Base-by-base conservation (phyloP, 192 early-diverging fungal species). In the Backusella psychrophila region DNA sequence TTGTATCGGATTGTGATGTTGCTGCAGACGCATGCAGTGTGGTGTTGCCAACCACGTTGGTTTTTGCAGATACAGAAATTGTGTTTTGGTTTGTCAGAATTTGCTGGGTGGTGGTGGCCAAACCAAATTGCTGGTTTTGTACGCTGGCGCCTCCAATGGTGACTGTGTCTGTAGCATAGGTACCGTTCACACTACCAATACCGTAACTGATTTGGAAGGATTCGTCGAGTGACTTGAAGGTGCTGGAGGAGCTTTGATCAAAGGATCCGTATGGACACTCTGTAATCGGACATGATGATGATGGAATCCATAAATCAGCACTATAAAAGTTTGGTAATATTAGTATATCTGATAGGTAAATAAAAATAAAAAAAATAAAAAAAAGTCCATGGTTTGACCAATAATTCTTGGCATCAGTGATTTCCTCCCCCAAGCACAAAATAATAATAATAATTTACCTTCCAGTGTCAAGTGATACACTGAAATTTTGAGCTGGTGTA, bases 221-320 rank as follows among this genome's bases (percentile, higher is more conserved):
- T 49, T 63, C 34, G 8, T 26, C 66, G 1, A 42, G 31, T 7
- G 44, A 49, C 17, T 75, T 78, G n/a, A 33, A 77, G 1, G 76
- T 77, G 15, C 73, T 71, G 1, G 80, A 81, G 4, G 68, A n/a
- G 4, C 39, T 17, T 6, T 49, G 23, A 49, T 77, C 59, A 36
- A 75, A 81, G 34, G 29, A 33, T 11, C 52, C 44, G 7, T 71
- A 56, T 26, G 80, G 76, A 39, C 80, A 81, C 3, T 49, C 56
- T 5, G 14, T 26, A 5, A 59, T 31, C 8, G 80, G 36, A 42
- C 80, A 81, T 34, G 36, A 53, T 3, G 72, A 49, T 41, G 72
- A 71, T n/a, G 80, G 76, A 4, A 81, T 33, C 80, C 80, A 81
- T 12, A 81, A 44, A 67, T 81, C 80, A 56, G 69, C 53, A 42